Evolutionary conservation across 2,329 filamentous ascomycete genomes (phyloP).

Genomic region (Fusarium temperatum): DNA sequence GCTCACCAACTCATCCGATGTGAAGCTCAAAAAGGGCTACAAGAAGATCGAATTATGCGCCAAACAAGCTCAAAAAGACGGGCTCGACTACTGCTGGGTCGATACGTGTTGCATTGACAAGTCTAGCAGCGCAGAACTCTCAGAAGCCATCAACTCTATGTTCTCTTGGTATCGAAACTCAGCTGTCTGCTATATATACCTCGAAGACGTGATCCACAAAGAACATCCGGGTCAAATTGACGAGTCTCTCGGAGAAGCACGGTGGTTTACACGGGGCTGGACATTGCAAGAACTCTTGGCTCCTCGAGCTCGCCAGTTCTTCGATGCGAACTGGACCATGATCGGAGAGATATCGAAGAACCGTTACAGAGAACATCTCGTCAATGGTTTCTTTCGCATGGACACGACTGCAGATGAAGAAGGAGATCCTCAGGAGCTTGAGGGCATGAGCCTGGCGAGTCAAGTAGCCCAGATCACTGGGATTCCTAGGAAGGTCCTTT

Average conservation of each 20-base stretch:
- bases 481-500: conserved; percentile 28
- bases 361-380: not conserved
- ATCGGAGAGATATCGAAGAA: conserved; percentile 39
- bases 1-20: not conserved
- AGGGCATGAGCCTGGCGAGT: not conserved
- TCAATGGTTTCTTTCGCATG: not conserved
- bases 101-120: conserved; percentile 45
- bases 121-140: conserved; percentile 40
- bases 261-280: conserved; percentile 38
- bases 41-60: conserved; percentile 37
- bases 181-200: conserved; percentile 38
- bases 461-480: conserved; percentile 35
- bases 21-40: conserved; percentile 29
- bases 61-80: conserved; percentile 14
- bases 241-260: conserved; percentile 1
- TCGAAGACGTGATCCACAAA: conserved; percentile 26
- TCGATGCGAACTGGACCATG: conserved; percentile 36
- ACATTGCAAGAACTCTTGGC: conserved; percentile 45
- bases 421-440: not conserved
- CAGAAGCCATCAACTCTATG: conserved; percentile 44
- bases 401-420: not conserved
- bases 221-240: not conserved
- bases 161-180: conserved; percentile 41
- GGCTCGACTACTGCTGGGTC: conserved; percentile 40
- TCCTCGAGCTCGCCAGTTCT: conserved; percentile 40